Base-by-base conservation (phyloP, 2,329 filamentous ascomycete species). In the Diplodia sapinea region DNA sequence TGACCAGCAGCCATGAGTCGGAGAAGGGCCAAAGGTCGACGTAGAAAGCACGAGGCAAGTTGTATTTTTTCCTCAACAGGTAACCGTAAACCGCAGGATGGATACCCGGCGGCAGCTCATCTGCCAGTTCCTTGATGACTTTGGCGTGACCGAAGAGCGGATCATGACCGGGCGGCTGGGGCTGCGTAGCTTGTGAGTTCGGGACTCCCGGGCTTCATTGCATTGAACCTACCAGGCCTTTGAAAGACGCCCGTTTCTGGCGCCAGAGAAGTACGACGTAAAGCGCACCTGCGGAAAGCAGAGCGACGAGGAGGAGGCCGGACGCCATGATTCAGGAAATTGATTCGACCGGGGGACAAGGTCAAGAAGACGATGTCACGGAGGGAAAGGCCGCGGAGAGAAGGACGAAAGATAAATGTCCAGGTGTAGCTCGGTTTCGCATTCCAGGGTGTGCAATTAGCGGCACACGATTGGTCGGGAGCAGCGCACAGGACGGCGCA, bases 1-100 rank as follows among this genome's bases (percentile, higher is more conserved):
- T 29, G 15, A 67, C 29, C 5, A 62, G 5, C 17, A 61, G 56
- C 55, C 54, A 59, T 12, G 47, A 23, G 20, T 61, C 15, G 4
- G 56, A 51, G 8, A 67, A 62, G 33, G 55, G 65, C 65, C 65
- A 67, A 12, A 67, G 26, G n/a, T 67, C 65, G 47, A 67, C 31
- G 55, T 62, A 67, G 20, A 67, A 67, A 15, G 55, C 43, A 9
- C 51, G 40, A 9, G 52, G 52, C 13, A 67, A 47, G 31, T 67
- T 67, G 47, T 61, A 67, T 11, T 56, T 49, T 20, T 57, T 5
- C 52, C n/a, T 49, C 29, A 66, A 11, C 12, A 55, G 6, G 15
- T 66, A 57, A 43, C 52, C 40, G n/a, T 57, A 66, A 15, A 33
- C 43, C 6, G 52, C 43, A 3, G 52, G 64, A 40, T 66, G 64